These are phyloP conservation scores for Drechmeria coniospora DNA, from an alignment of 2,329 filamentous ascomycete species.

Conservation along the genomic window DNA sequence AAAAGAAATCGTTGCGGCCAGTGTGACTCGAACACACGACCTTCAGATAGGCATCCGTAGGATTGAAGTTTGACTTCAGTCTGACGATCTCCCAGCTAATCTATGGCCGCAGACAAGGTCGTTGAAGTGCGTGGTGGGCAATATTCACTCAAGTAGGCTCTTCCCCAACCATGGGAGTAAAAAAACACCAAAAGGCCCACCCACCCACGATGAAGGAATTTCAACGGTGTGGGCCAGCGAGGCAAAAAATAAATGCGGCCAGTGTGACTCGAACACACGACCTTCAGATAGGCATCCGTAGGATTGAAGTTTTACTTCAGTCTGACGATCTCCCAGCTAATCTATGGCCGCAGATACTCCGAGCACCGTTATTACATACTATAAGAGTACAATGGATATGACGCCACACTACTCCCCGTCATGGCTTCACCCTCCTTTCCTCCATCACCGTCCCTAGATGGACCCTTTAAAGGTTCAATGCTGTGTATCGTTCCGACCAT, in stretches of 20 bases:
- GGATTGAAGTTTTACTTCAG: constrained; percentile 14
- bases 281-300: constrained; percentile 14
- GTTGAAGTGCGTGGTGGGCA: too few species aligned
- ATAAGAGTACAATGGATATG: too few species aligned
- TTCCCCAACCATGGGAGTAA: too few species aligned
- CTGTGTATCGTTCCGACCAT: too few species aligned
- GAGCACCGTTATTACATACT: not conserved
- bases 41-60: constrained; percentile 13
- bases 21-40: constrained; percentile 15
- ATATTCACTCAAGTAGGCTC: too few species aligned
- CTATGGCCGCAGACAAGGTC: constrained; percentile 14
- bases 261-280: constrained; percentile 15
- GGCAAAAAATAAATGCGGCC: constrained; percentile 10
- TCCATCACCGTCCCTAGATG: too few species aligned
- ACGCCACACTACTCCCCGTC: too few species aligned
- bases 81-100: constrained; percentile 15
- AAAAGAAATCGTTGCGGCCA: constrained; percentile 11
- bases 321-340: constrained; percentile 15
- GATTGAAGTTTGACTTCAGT: constrained; percentile 14
- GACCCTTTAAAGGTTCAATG: too few species aligned
- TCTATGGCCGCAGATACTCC: constrained; percentile 11
- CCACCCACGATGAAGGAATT: not conserved
- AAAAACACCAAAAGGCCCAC: too few species aligned
- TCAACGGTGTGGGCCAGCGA: not conserved
- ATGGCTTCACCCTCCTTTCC: too few species aligned